Conservation (phyloP, 176 grass and related monocot species). For the Carex cristatella region DNA sequence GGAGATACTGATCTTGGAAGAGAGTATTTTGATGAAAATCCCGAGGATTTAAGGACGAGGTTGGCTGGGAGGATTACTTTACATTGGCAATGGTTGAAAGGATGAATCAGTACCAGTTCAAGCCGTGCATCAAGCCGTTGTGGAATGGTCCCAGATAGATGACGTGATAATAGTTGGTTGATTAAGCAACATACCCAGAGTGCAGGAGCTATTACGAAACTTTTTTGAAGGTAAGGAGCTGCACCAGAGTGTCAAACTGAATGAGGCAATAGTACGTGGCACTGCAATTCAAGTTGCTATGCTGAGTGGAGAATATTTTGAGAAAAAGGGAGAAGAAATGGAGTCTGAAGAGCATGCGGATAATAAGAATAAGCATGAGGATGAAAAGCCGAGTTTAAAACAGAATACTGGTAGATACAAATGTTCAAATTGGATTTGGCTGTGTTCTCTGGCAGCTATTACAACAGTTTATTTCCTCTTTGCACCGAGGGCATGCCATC, state of each 20-base stretch:
- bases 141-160: neutral
- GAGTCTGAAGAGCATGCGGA: neutral
- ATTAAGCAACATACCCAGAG: neutral
- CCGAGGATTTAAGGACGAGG: neutral
- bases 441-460: neutral
- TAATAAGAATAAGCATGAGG: neutral
- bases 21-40: slow-evolving; percentile 9
- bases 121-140: neutral
- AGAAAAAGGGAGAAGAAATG: neutral
- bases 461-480: neutral
- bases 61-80: neutral
- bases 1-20: neutral
- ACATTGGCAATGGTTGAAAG: neutral
- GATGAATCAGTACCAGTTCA: neutral
- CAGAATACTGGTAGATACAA: neutral
- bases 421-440: neutral
- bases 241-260: neutral
- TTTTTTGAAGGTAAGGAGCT: neutral
- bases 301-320: slow-evolving; percentile 1
- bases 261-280: neutral
- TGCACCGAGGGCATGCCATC: neutral
- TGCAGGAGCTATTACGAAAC: neutral
- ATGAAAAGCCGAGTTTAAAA: neutral
- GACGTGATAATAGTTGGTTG: slow-evolving; percentile 1
- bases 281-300: neutral